Percentiles rank a stretch among this genome's conserved stretches.
Conservation (phyloP, 2,329 filamentous ascomycete species). For the Colletotrichum lini region DNA sequence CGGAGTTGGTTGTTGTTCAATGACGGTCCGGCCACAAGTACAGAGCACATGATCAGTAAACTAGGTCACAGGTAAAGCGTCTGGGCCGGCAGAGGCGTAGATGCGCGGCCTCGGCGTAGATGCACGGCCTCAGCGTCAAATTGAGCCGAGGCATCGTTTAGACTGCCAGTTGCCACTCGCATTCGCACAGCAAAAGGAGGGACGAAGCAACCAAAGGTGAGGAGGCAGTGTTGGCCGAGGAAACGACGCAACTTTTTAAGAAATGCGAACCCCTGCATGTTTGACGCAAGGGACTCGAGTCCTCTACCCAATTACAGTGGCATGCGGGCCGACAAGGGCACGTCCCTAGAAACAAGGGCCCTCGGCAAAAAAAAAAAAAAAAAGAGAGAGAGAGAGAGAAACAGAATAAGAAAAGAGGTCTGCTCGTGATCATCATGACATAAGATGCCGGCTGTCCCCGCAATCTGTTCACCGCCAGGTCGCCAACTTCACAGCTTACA, state of each 20-base stretch:
- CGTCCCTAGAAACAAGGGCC: conserved; percentile 26
- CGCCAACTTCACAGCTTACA: background rate
- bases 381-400: too few species aligned
- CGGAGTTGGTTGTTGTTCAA: background rate
- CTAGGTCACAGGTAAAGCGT: background rate
- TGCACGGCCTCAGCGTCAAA: background rate
- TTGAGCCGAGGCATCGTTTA: background rate
- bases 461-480: background rate
- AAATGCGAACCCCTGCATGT: conserved; percentile 32
- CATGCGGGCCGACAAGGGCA: conserved; percentile 21
- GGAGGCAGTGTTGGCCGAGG: background rate
- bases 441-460: background rate
- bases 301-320: conserved; percentile 2
- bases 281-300: too few species aligned
- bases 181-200: conserved; percentile 7
- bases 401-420: background rate
- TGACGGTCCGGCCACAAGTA: background rate
- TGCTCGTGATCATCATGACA: background rate
- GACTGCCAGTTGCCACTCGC: conserved; percentile 17
- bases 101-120: background rate
- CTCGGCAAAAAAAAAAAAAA: conserved; percentile 31
- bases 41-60: background rate
- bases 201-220: conserved; percentile 5
- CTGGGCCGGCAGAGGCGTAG: background rate
- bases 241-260: background rate